A percentile compares a stretch with the other conserved stretches of the same genome.
These are phyloP conservation scores for Tetradesmus obliquus DNA, from an alignment of 139 green algal genomes.

Conservation along the genomic window DNA sequence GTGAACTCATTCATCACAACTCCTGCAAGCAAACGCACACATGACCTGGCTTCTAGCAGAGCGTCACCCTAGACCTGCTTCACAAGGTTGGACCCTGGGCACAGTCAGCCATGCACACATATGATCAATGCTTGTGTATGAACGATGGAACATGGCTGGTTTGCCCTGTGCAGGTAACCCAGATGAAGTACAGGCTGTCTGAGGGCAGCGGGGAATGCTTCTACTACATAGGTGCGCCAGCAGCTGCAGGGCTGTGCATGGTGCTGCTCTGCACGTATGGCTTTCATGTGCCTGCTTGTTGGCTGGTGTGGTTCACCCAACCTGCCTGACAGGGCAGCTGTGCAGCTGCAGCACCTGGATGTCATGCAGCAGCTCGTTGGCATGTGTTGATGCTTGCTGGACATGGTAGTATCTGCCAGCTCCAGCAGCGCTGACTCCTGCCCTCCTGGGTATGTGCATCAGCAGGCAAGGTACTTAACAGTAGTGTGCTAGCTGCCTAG, in stretches of 20 bases:
- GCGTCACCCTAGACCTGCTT: no score
- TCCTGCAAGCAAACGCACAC: not conserved
- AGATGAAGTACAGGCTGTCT: slow-evolving; percentile 88
- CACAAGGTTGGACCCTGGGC: no score
- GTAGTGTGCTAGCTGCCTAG: no score
- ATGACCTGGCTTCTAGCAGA: no score
- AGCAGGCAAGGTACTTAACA: no score
- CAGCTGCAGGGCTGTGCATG: not conserved
- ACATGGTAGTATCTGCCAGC: no score
- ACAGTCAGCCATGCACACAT: not conserved
- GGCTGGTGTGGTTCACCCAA: not conserved
- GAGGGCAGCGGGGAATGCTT: slow-evolving; percentile 84
- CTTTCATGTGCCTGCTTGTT: not conserved
- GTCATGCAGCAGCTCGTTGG: no score
- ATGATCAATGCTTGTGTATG: not conserved
- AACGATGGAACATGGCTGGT: not conserved
- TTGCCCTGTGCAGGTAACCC: slow-evolving; percentile 74
- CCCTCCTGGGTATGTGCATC: no score
- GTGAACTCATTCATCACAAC: no score
- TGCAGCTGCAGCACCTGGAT: not conserved
- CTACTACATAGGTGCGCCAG: slow-evolving; percentile 80
- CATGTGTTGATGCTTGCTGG: no score
- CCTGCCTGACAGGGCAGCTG: not conserved
- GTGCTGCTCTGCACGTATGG: not conserved
- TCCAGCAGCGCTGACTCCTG: no score